Conservation (phyloP, 1,139 yeast species). For the Magnusiomyces suaveolens region DNA sequence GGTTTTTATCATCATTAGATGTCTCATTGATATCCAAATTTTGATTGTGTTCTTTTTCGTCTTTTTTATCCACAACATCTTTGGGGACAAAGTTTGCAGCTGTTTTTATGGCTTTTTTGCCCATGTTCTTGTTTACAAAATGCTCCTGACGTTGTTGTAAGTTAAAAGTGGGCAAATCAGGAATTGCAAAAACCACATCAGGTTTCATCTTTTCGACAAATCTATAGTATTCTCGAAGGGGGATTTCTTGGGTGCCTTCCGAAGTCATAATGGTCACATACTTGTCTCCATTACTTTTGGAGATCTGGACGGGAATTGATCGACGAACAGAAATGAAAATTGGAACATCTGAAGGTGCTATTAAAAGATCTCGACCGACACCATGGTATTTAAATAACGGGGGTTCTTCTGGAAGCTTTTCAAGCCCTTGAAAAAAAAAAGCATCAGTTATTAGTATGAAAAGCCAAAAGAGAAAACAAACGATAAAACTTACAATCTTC, state of each 20-base stretch:
- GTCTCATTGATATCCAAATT: no score
- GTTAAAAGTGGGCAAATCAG: conserved; percentile 28
- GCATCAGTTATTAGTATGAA: conserved; percentile 15
- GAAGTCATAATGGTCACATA: conserved; percentile 30
- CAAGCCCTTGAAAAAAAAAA: conserved; percentile 18
- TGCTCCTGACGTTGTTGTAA: conserved; percentile 14
- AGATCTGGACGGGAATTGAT: conserved; percentile 26
- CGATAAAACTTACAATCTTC: conserved; percentile 24
- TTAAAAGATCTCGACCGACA: conserved; percentile 19
- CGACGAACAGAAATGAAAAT: conserved; percentile 25
- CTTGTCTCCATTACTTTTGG: conserved; percentile 30
- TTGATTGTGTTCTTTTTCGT: no score
- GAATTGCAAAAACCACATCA: conserved; percentile 27
- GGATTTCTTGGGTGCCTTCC: conserved; percentile 31
- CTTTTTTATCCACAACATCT: neutral
- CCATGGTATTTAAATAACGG: conserved; percentile 18
- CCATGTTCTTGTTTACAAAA: neutral
- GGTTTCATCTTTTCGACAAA: conserved; percentile 24
- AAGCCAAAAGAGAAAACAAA: neutral
- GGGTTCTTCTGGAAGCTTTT: conserved; percentile 18
- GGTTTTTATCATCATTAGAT: neutral
- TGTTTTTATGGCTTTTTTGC: neutral
- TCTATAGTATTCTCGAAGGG: conserved; percentile 21
- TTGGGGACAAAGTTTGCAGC: neutral
- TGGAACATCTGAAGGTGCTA: conserved; percentile 21